Percentiles rank a stretch among this genome's conserved stretches.
Conservation (phyloP, 2,329 filamentous ascomycete genomes). For the Nectriaceae sp. region DNA sequence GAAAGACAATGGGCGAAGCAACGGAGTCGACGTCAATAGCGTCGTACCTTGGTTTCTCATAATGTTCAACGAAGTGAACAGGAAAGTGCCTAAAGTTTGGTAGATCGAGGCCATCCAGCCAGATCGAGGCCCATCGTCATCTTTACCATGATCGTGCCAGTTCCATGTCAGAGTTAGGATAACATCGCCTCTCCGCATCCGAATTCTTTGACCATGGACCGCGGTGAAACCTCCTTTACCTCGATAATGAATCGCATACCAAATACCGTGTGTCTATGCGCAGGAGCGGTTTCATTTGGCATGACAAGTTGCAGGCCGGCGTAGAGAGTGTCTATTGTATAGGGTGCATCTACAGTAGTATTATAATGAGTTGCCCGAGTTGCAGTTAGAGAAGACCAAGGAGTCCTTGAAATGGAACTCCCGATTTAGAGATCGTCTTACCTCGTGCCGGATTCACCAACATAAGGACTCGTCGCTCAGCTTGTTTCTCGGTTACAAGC, state of each 20-base stretch:
- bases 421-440: too few species aligned
- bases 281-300: slow-evolving; percentile 56
- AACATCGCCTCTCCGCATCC: slow-evolving; percentile 53
- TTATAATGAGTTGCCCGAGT: too few species aligned
- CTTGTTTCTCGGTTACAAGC: slow-evolving; percentile 38
- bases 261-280: slow-evolving; percentile 57
- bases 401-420: too few species aligned
- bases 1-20: slow-evolving; percentile 47
- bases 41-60: slow-evolving; percentile 47
- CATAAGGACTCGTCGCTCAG: slow-evolving; percentile 44
- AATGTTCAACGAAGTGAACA: slow-evolving; percentile 56
- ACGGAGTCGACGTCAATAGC: slow-evolving; percentile 36
- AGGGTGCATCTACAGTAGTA: slow-evolving; percentile 45
- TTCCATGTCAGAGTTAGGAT: slow-evolving; percentile 61
- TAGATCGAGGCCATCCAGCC: slow-evolving; percentile 58
- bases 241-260: slow-evolving; percentile 60
- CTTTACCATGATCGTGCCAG: slow-evolving; percentile 62
- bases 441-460: slow-evolving; percentile 43
- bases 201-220: slow-evolving; percentile 52
- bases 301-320: slow-evolving; percentile 58
- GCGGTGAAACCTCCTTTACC: slow-evolving; percentile 54
- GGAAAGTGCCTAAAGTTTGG: slow-evolving; percentile 52
- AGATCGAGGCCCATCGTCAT: slow-evolving; percentile 53
- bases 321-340: slow-evolving; percentile 59
- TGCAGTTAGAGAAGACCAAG: too few species aligned